These are phyloP conservation scores for Ulota crispa DNA, from an alignment of 225 moss, liverwort and hornwort species.

Conservation along the genomic window DNA sequence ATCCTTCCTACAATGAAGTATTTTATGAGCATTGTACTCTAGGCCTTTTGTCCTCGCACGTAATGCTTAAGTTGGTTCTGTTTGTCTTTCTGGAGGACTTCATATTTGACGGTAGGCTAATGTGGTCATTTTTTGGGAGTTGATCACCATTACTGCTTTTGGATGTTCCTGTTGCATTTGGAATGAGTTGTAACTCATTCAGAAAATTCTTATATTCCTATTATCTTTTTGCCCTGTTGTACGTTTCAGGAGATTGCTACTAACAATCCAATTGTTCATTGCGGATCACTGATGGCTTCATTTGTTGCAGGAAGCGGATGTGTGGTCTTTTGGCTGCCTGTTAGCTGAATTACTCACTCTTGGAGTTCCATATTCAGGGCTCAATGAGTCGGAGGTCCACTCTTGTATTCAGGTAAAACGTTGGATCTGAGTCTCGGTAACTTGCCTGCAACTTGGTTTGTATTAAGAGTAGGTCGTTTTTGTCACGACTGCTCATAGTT, in stretches of 20 bases:
- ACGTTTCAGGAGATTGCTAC: neutral
- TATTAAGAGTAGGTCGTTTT: neutral
- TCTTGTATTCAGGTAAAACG: constrained; percentile 72
- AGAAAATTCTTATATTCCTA: neutral
- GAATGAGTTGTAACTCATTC: neutral
- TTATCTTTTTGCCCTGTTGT: neutral
- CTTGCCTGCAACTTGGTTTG: constrained; percentile 3
- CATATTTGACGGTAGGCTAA: neutral
- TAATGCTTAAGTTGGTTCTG: neutral
- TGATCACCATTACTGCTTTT: neutral
- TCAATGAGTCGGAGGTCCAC: constrained; percentile 74
- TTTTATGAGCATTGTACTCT: constrained; percentile 8
- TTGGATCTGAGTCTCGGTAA: constrained; percentile 6
- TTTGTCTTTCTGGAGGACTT: neutral
- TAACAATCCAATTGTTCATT: constrained; percentile 5
- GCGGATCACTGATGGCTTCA: neutral
- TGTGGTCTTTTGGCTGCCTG: constrained; percentile 95
- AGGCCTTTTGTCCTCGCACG: neutral
- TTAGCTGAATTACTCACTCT: constrained; percentile 82
- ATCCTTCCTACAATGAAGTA: neutral
- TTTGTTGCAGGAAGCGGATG: constrained; percentile 78
- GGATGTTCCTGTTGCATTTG: neutral
- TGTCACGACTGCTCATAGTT: neutral
- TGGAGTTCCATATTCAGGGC: constrained; percentile 75
- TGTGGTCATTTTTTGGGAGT: neutral